These are phyloP conservation scores for Coffea eugenioides DNA, from an alignment of 257 asterid genomes.

Conservation along the genomic window DNA sequence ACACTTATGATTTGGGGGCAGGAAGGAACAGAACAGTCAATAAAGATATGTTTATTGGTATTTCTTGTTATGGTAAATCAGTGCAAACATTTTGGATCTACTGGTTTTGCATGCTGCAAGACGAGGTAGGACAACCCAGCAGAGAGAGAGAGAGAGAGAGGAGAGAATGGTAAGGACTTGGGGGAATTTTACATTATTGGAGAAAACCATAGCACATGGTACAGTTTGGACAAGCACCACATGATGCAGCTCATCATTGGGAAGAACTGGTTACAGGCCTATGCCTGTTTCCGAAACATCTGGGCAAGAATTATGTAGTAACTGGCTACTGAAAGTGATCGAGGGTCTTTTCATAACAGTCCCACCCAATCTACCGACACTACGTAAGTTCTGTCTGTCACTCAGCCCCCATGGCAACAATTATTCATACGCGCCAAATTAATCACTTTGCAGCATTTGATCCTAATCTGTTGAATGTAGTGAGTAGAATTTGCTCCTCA, in stretches of 20 bases:
- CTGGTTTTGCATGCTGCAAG: neutral
- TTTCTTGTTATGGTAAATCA: neutral
- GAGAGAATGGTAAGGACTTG: neutral
- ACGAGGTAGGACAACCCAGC: neutral
- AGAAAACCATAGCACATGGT: slow-evolving; percentile 6
- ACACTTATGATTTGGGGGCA: neutral
- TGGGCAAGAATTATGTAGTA: neutral
- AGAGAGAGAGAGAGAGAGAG: neutral
- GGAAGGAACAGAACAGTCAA: neutral
- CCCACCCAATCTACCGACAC: no score
- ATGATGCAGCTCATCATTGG: neutral
- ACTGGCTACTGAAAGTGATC: neutral
- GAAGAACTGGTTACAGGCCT: no score
- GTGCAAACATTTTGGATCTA: neutral
- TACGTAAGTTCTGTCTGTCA: no score
- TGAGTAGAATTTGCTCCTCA: no score
- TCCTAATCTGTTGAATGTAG: no score
- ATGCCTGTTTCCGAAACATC: neutral
- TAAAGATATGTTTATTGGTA: neutral
- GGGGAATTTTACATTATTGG: neutral
- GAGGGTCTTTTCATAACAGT: no score
- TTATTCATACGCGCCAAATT: no score
- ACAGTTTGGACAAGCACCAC: slow-evolving; percentile 8
- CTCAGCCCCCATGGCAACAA: no score
- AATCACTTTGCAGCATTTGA: no score